These are phyloP conservation scores for Parmales sp. DNA, from an alignment of 108 stramenopile genomes.

Conservation along the genomic window DNA sequence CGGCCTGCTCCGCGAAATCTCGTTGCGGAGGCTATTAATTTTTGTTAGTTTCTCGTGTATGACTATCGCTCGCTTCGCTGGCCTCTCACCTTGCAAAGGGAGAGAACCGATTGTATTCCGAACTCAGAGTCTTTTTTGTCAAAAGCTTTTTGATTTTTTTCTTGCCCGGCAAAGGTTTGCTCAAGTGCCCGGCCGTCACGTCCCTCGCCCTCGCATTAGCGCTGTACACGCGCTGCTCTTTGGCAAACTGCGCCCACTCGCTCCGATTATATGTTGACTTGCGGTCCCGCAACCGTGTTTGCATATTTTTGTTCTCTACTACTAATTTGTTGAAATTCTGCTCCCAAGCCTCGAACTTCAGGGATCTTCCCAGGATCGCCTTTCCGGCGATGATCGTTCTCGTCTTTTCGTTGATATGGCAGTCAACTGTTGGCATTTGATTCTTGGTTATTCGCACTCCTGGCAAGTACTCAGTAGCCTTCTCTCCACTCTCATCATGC, in stretches of 20 bases:
- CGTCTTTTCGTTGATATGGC: not conserved
- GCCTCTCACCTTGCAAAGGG: too few species aligned
- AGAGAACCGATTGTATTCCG: too few species aligned
- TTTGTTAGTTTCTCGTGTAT: not conserved
- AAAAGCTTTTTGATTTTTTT: too few species aligned
- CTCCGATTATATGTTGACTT: not conserved
- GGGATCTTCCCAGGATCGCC: not conserved
- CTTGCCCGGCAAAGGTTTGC: too few species aligned
- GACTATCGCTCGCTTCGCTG: too few species aligned
- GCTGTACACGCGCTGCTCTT: not conserved
- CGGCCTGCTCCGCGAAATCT: not conserved
- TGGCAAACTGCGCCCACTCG: not conserved
- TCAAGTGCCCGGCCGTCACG: conserved; percentile 7
- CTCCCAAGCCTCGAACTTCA: conserved; percentile 5
- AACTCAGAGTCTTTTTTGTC: too few species aligned
- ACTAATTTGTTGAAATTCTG: not conserved
- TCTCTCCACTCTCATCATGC: not conserved
- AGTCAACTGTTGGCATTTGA: not conserved
- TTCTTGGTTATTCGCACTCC: conserved; percentile 1
- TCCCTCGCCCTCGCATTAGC: not conserved
- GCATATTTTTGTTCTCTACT: not conserved
- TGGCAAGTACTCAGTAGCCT: not conserved
- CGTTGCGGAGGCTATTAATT: not conserved
- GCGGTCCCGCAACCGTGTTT: not conserved
- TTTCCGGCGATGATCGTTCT: not conserved